phyloP scores from a whole-genome alignment of 2,329 filamentous ascomycete species.

The Bipolaris victoriae region DNA sequence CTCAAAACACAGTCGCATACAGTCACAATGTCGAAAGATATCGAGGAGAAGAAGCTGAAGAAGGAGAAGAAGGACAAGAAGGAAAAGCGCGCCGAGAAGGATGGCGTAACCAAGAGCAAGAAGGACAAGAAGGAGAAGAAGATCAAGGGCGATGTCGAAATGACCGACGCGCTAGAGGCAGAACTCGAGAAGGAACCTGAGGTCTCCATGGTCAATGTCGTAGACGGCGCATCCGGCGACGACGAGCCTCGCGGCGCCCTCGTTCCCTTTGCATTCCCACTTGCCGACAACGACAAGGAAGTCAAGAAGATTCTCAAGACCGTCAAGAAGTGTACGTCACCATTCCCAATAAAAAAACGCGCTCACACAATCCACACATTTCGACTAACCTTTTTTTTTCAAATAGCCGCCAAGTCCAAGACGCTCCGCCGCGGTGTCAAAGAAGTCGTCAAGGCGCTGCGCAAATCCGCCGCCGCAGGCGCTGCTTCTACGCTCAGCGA shows the following conservation, averaged over 20 bases:
- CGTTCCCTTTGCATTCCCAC: slow-evolving; percentile 82
- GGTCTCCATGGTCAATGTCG: slow-evolving; percentile 56
- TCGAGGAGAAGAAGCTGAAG: slow-evolving; percentile 49
- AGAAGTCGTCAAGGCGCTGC: slow-evolving; percentile 97
- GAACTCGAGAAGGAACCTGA: slow-evolving; percentile 68
- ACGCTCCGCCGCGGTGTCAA: slow-evolving; percentile 97
- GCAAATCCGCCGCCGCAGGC: slow-evolving; percentile 80
- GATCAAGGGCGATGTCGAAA: slow-evolving; percentile 63
- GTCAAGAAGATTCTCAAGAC: slow-evolving; percentile 70
- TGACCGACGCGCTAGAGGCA: slow-evolving; percentile 61
- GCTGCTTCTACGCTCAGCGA: slow-evolving; percentile 62
- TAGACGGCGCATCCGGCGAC: slow-evolving; percentile 48
- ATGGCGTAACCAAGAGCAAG: slow-evolving; percentile 58
- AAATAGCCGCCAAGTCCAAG: slow-evolving; percentile 87
- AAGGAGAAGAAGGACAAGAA: slow-evolving; percentile 65
- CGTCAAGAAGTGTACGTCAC: slow-evolving; percentile 63
- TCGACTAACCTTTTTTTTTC: slow-evolving; percentile 1
- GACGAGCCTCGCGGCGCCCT: slow-evolving; percentile 61
- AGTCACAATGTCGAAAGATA: slow-evolving; percentile 46
- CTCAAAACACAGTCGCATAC: slow-evolving; percentile 6
- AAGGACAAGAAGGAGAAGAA: slow-evolving; percentile 69
- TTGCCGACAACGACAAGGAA: slow-evolving; percentile 76
- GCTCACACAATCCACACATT: slow-evolving; percentile 10
- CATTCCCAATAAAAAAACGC: neutral
- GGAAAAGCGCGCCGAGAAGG: slow-evolving; percentile 64